Base-by-base conservation (phyloP, 495 filamentous ascomycete species). In the Xylaria intraflava region DNA sequence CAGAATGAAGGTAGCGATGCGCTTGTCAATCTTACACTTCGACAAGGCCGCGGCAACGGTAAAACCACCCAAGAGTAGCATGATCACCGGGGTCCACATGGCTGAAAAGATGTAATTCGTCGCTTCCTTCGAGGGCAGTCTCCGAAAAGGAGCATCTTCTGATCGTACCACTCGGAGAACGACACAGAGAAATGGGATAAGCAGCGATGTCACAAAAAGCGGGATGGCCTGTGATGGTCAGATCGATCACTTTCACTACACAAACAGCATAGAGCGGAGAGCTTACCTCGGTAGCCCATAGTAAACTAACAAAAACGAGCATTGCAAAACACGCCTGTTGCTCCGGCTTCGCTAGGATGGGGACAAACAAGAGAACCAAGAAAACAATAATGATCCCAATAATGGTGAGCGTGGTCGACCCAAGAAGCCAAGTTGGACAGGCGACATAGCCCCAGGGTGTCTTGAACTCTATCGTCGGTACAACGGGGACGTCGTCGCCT, bases 61-160 rank as follows among this genome's bases (percentile, higher is more conserved):
- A 62, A 99, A 99, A 8, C 93, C 93, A 58, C 93, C 93, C 17
- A 99, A 83, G 19, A 99, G 80, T 11, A 99, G 80, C 94, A 97
- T 97, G 57, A 99, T 99, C 29, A 97, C 93, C 0, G 94, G 90
- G 9, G 91, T 96, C 93, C 93, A 99, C 93, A 99, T 99, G 17
- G 93, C 84, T 26, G 88, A 74, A 60, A 97, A 96, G 31, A 96
- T 83, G 62, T 85, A 89, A 46, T 77, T 77, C 0, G 90, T 85
- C 5, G 93, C 90, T 23, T 80, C 77, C 59, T 88, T 87, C 1
- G 89, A 78, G 20, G 77, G 76, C 14, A 97, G 73, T 27, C 92
- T 83, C 26, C 70, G 59, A 60, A 90, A 74, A 0, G 85, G 85
- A 62, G 81, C 82, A 6, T 81, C 77, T 27, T 90, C 87, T 17